Percentiles rank a stretch among this genome's conserved stretches.
Conservation (phyloP, 2,329 filamentous ascomycete species). For the Neospermospora avenae region DNA sequence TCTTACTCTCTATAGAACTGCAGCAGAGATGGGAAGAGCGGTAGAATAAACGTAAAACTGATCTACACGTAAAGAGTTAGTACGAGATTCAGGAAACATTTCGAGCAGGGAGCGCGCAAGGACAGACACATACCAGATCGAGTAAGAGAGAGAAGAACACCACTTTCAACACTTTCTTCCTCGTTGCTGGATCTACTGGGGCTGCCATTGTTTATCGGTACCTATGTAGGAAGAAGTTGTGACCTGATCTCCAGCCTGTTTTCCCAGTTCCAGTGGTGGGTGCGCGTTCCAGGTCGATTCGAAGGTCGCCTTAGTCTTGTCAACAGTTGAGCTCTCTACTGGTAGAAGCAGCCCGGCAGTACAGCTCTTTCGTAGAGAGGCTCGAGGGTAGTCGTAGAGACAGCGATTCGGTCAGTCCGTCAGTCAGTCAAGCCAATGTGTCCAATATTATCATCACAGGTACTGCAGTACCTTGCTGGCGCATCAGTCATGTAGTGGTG, state of each 20-base stretch:
- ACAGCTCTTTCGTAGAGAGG: too few relatives aligned
- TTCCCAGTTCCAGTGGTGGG: background rate
- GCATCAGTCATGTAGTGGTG: background rate
- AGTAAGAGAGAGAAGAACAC: conserved; percentile 86
- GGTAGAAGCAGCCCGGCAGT: too few relatives aligned
- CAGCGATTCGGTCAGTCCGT: too few relatives aligned
- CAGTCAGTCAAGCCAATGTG: too few relatives aligned
- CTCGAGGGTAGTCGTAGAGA: too few relatives aligned
- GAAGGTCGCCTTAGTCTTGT: too few relatives aligned
- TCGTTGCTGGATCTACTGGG: conserved; percentile 50
- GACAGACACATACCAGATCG: conserved; percentile 65
- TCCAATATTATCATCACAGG: too few relatives aligned
- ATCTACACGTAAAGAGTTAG: conserved; percentile 14
- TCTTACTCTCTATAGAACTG: conserved; percentile 89
- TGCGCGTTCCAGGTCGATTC: too few relatives aligned
- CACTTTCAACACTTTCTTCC: conserved; percentile 81
- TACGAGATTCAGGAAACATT: background rate
- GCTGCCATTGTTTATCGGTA: conserved; percentile 28
- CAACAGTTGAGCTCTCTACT: too few relatives aligned
- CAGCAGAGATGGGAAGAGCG: conserved; percentile 90
- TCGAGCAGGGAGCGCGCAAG: background rate
- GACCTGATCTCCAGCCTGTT: background rate
- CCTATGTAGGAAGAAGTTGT: too few relatives aligned
- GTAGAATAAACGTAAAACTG: conserved; percentile 90
- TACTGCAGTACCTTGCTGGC: too few relatives aligned